phyloP scores from a whole-genome alignment of 1,139 yeast genomes.

The Suhomyces guaymorum region DNA sequence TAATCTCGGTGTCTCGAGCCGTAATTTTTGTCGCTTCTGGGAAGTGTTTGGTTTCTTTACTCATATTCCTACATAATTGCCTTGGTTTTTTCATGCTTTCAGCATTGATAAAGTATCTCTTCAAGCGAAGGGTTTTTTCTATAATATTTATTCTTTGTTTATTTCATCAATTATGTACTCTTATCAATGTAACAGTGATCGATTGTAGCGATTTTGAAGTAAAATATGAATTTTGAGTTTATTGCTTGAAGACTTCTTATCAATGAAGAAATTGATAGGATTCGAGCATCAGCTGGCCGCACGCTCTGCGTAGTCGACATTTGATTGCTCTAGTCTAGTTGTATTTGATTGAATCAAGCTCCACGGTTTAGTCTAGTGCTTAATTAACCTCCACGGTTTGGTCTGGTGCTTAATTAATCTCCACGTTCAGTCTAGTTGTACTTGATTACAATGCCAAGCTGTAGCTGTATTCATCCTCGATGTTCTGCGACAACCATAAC shows the following conservation, averaged over 20 bases:
- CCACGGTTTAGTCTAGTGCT: no score
- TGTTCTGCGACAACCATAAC: constrained; percentile 90
- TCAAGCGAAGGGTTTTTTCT: constrained; percentile 1
- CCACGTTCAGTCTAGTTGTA: no score
- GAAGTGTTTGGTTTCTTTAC: constrained; percentile 9
- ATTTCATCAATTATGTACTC: constrained; percentile 11
- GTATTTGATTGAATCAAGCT: no score
- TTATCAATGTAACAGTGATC: constrained; percentile 8
- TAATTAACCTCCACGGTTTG: no score
- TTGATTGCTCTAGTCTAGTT: no score
- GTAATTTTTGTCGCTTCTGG: constrained; percentile 10
- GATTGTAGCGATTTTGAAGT: no score
- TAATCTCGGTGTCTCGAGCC: not conserved
- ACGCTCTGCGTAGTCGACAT: no score
- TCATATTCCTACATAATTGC: constrained; percentile 1
- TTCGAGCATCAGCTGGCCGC: no score
- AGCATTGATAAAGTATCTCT: not conserved
- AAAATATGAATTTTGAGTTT: no score
- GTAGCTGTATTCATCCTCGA: constrained; percentile 93
- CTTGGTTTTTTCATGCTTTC: constrained; percentile 1
- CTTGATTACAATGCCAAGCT: constrained; percentile 68
- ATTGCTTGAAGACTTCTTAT: no score
- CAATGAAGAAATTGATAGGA: no score
- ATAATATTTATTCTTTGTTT: constrained; percentile 12
- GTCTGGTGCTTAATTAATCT: no score